These are phyloP conservation scores for Chaetomidium leptoderma DNA, from an alignment of 495 filamentous ascomycete genomes.

Conservation along the genomic window DNA sequence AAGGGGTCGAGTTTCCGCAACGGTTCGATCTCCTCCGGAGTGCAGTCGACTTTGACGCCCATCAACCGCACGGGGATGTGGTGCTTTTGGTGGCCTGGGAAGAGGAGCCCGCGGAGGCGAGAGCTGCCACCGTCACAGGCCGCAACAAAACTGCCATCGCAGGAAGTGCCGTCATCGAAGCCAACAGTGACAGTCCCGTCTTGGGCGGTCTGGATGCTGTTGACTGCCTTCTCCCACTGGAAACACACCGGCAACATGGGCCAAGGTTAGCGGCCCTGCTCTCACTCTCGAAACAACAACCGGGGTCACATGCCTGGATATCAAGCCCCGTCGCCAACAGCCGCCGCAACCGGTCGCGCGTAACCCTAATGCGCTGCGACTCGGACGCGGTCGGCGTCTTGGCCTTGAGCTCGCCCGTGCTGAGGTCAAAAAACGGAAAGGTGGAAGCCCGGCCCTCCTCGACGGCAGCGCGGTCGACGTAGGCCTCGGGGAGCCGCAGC, in stretches of 20 bases:
- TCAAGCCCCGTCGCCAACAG: slow-evolving; percentile 48
- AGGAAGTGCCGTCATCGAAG: slow-evolving; percentile 32
- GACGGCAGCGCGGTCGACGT: slow-evolving; percentile 37
- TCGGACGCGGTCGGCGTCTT: slow-evolving; percentile 44
- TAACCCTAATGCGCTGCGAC: slow-evolving; percentile 48
- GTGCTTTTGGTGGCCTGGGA: slow-evolving; percentile 21
- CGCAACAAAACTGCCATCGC: slow-evolving; percentile 26
- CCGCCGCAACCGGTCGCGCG: slow-evolving; percentile 44
- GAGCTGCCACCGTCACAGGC: slow-evolving; percentile 36
- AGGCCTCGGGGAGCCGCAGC: slow-evolving; percentile 44
- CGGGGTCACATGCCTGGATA: slow-evolving; percentile 33
- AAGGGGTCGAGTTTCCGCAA: slow-evolving; percentile 50
- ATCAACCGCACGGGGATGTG: slow-evolving; percentile 30
- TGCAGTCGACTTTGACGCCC: slow-evolving; percentile 31
- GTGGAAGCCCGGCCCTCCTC: slow-evolving; percentile 20
- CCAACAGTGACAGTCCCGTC: slow-evolving; percentile 23
- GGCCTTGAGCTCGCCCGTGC: slow-evolving; percentile 40
- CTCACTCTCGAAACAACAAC: neutral
- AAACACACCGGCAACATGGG: neutral
- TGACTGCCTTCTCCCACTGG: slow-evolving; percentile 31
- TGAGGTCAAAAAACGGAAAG: slow-evolving; percentile 54
- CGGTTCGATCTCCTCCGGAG: slow-evolving; percentile 29
- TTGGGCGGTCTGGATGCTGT: slow-evolving; percentile 10
- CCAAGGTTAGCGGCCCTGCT: neutral
- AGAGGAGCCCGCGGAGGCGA: slow-evolving; percentile 23